Evolutionary conservation across 106 monocot genomes (phyloP).

Genomic region (Phalaenopsis aphrodite): DNA sequence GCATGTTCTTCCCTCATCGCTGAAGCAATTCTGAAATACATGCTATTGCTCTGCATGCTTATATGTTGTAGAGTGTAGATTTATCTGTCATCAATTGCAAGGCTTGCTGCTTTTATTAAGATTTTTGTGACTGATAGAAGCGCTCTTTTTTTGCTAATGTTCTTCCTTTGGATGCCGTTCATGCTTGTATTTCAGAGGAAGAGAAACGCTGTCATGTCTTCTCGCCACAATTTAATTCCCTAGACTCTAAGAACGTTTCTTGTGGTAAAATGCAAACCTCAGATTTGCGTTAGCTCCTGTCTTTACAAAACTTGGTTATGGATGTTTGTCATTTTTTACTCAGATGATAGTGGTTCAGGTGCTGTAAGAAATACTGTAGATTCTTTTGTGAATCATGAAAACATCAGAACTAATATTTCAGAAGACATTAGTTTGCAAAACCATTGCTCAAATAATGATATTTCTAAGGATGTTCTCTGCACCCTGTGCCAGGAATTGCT

Average conservation of each 20-base stretch:
- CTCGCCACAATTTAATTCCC: slow-evolving; percentile 43
- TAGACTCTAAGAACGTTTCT: slow-evolving; percentile 1
- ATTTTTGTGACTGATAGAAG: neutral
- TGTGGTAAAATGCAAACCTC: slow-evolving; percentile 22
- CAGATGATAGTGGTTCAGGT: neutral
- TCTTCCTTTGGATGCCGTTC: neutral
- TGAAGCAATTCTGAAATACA: neutral
- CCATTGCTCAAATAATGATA: slow-evolving; percentile 2
- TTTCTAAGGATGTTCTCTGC: slow-evolving; percentile 19
- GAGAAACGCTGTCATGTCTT: slow-evolving; percentile 28
- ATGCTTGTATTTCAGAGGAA: slow-evolving; percentile 35
- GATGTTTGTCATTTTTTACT: neutral
- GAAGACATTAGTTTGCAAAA: slow-evolving; percentile 3
- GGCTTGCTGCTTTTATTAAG: neutral
- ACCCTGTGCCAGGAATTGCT: slow-evolving; percentile 12
- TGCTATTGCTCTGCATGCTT: neutral
- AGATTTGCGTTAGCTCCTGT: neutral
- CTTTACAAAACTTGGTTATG: neutral
- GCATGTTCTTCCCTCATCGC: neutral
- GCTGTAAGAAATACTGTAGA: neutral
- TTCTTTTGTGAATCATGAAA: slow-evolving; percentile 5
- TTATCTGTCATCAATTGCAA: neutral
- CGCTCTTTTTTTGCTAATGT: neutral
- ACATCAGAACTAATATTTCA: neutral
- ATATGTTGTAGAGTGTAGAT: neutral